Evolutionary conservation across 2,329 filamentous ascomycete genomes (phyloP), one percentile per base, ranked within the genome.

Genomic region (Blumeriella jaapii): DNA sequence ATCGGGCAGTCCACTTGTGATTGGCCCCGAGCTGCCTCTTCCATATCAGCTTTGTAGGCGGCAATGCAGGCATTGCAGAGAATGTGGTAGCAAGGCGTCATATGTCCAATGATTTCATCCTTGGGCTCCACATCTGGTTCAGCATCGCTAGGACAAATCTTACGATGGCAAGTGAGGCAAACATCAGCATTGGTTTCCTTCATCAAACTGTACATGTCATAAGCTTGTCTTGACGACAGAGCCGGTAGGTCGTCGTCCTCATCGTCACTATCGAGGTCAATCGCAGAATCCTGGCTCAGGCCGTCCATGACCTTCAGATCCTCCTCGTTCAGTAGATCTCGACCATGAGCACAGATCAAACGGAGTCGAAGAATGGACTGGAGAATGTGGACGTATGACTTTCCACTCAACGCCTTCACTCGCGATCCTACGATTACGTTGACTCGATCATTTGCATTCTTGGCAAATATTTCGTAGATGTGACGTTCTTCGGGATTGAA

Each of bases 321-420:
- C 13, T 89, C 80, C 22, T 87, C 76, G 38, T 78, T 83, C 2
- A 98, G 68, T 6, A 98, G 70, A 41, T 96, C 89, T 45, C 81
- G 82, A n/a, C 91, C 91, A 55, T 95, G 89, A 1, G 87, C 91
- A 54, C 87, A 95, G 33, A 96, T 81, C 25, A 93, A 69, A 7
- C 91, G 82, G 12, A 98, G 71, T 18, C 89, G 80, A 46, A 93
- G 70, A 52, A 98, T 94, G 4, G 85, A 83, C 46, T 91, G 87
- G 41, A 98, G 62, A 29, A 98, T 91, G 49, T 94, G 84, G 29
- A 91, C 87, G 53, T 94, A 95, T n/a, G 82, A 81, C 47, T 80
- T 84, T 26, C 87, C 89, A 25, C 81, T 82, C 32, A 91, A 67
- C 42, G 74, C 72, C 44, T 74, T 78, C 34, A 72, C 73, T 47